A percentile compares a stretch with the other conserved stretches of the same genome.
phyloP scores from a whole-genome alignment of 441 rosid genomes.

The Corymbia citriodora region DNA sequence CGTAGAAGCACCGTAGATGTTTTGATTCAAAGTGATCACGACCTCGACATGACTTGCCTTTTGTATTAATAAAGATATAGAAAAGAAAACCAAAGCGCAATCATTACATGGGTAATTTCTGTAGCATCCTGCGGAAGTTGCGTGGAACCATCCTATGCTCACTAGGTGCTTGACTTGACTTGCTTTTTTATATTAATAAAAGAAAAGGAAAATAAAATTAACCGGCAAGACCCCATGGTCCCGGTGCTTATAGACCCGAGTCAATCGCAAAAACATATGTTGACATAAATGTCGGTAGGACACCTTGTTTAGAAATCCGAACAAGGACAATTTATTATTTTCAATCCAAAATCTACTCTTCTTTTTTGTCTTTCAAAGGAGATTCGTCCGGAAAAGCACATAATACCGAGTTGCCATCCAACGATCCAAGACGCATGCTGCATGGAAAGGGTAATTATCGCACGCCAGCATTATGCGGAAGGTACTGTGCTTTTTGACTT shows the following conservation, averaged over 20 bases:
- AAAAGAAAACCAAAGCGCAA: not conserved
- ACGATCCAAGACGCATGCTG: rapidly evolving
- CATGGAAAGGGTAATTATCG: rapidly evolving
- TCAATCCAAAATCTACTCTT: not conserved
- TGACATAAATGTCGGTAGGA: not conserved
- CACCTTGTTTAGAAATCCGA: not conserved
- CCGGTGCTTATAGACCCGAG: no score
- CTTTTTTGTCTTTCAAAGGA: rapidly evolving
- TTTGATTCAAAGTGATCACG: no score
- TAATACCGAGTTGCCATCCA: not conserved
- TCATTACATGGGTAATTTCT: not conserved
- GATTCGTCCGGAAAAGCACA: not conserved
- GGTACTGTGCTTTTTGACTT: not conserved
- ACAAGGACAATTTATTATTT: not conserved
- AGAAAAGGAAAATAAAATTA: no score
- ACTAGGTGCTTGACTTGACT: not conserved
- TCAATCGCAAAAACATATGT: not conserved
- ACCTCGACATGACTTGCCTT: no score
- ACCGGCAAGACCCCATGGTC: no score
- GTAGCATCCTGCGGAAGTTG: not conserved
- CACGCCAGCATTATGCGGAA: rapidly evolving
- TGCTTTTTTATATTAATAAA: not conserved
- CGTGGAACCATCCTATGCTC: no score
- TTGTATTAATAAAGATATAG: no score
- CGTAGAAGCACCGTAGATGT: no score